These are phyloP conservation scores for Talaromyces sp. DNA, from an alignment of 2,329 filamentous ascomycete genomes.

Conservation along the genomic window DNA sequence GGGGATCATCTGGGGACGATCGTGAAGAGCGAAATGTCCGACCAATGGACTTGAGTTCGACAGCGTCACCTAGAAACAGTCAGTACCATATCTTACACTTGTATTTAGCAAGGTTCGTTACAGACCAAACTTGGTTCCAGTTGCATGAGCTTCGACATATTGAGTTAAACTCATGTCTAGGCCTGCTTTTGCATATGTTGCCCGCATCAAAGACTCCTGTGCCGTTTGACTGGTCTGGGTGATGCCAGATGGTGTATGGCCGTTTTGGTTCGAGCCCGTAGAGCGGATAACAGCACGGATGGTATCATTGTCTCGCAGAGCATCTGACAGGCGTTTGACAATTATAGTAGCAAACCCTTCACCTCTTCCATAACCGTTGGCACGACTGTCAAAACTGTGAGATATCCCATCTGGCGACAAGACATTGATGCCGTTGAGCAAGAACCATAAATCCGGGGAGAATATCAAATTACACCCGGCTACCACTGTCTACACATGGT, in stretches of 20 bases:
- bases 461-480: conserved; percentile 26
- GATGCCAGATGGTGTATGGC: conserved; percentile 45
- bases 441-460: conserved; percentile 25
- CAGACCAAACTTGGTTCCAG: not conserved
- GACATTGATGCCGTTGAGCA: conserved; percentile 15
- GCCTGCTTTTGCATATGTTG: conserved; percentile 42
- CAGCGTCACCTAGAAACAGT: conserved; percentile 12
- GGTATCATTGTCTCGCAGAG: conserved; percentile 37
- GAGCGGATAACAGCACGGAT: conserved; percentile 29
- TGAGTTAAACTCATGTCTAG: conserved; percentile 24
- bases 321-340: conserved; percentile 40
- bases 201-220: conserved; percentile 35
- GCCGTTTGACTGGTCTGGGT: conserved; percentile 27
- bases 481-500: not conserved
- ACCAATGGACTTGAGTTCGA: conserved; percentile 17
- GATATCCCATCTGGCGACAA: conserved; percentile 18
- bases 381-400: conserved; percentile 34
- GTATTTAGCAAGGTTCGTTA: not conserved
- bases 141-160: not conserved
- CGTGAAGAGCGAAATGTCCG: conserved; percentile 4
- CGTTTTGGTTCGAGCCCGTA: conserved; percentile 23
- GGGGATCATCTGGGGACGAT: not conserved
- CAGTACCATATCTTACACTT: not conserved
- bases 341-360: conserved; percentile 40
- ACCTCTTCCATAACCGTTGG: conserved; percentile 45